Evolutionary conservation across 768 basidiomycete genomes (phyloP), one percentile per base, ranked within the genome.

Genomic region (Xerocomellus chrysenteron): DNA sequence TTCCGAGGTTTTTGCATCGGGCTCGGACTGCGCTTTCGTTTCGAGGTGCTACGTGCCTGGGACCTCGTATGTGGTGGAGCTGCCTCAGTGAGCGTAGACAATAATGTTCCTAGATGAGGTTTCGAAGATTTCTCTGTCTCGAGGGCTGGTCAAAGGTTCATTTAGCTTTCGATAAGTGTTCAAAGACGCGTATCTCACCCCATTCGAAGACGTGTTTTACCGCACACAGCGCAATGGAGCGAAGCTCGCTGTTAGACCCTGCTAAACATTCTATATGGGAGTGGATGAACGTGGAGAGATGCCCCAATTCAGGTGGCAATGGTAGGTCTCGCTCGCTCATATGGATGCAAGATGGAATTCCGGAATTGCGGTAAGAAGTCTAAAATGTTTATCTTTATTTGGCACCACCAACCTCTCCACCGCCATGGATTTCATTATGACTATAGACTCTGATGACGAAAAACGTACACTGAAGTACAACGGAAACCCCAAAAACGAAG

Each of bases 371-470:
- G n/a, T n/a, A n/a, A 45, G 17, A 28, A 6, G n/a, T 21, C n/a
- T 17, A 21, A 6, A 24, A 6, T 66, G 43, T 67, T 67, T 67
- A 52, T 43, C 45, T 50, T 49, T 65, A 6, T 69, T 67, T 67
- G 50, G 55, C 14, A 37, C n/a, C 32, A 46, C 28, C 0, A 16
- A 16, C 43, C 10, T 21, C 6, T 24, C 19, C 32, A 14, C 37
- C 47, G 32, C 46, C 54, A 72, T 72, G 70, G 90, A 92, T 72
- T 91, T 89, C 74, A 78, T 92, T 49, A 83, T 90, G 82, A 94
- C 92, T 1, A 80, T 94, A 44, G 90, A 92, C 65, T 93, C 92
- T 28, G 92, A 92, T 62, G 74, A 75, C 21, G 90, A 91, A 68
- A 84, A 82, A 33, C 60, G 55, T n/a, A 58, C 66, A 21, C 58